phyloP scores from a whole-genome alignment of 2,329 filamentous ascomycete genomes.

The Paecilomyces variotii region DNA sequence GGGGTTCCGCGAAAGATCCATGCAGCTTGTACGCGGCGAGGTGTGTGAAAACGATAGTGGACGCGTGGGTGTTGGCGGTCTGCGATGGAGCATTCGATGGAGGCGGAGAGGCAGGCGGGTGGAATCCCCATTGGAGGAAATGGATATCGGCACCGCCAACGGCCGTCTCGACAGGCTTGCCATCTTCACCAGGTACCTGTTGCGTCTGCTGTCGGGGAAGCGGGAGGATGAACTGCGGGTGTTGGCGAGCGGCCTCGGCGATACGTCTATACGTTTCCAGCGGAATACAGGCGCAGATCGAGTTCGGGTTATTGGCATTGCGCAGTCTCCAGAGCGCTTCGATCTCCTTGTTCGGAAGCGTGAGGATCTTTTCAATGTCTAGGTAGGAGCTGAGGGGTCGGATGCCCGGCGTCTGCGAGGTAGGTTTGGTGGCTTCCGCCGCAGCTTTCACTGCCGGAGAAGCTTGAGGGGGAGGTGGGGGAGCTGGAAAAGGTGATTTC shows the following conservation, averaged over 20 bases:
- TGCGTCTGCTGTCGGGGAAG: constrained; percentile 47
- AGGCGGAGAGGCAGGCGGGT: constrained; percentile 44
- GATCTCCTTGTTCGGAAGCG: constrained; percentile 72
- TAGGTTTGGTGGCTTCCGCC: constrained; percentile 28
- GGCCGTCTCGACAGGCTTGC: constrained; percentile 15
- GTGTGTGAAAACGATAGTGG: constrained; percentile 84
- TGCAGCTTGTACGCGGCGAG: constrained; percentile 87
- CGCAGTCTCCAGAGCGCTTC: constrained; percentile 84
- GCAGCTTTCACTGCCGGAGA: constrained; percentile 15
- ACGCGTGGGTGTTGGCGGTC: constrained; percentile 49
- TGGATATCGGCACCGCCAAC: constrained; percentile 75
- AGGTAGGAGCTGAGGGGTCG: constrained; percentile 63
- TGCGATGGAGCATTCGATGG: constrained; percentile 12
- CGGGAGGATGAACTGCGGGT: constrained; percentile 87
- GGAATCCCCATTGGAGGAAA: constrained; percentile 94
- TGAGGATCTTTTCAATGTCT: constrained; percentile 68
- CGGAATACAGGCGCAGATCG: constrained; percentile 78
- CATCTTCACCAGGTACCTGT: constrained; percentile 13
- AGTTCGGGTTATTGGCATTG: constrained; percentile 63
- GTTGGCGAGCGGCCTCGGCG: constrained; percentile 58
- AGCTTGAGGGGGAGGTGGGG: constrained; percentile 2
- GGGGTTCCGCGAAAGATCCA: constrained; percentile 81
- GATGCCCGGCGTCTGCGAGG: constrained; percentile 40
- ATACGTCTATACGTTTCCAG: constrained; percentile 66
- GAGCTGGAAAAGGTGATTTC: constrained; percentile 2